Base-by-base conservation (phyloP, 148 eudicot species). In the Heliosperma pusillum region DNA sequence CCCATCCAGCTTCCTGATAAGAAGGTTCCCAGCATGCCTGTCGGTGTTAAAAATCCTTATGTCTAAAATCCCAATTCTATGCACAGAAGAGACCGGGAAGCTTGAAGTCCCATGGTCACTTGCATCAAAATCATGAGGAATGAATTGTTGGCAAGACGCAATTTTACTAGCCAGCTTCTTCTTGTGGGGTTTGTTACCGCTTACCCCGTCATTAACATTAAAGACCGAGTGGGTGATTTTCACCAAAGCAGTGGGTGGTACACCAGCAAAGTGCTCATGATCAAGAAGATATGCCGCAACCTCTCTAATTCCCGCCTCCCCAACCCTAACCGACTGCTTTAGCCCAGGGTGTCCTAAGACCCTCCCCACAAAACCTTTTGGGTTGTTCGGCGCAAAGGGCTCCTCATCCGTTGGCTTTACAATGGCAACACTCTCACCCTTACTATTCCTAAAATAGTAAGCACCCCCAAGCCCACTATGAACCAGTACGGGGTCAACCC, bases 391-490 rank as follows among this genome's bases (percentile, higher is more conserved):
- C 2, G 99, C 99, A 87, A 92, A 96, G 59, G 99, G 99, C 78
- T 96, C 99, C 74, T 96, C 99, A 82, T 96, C 99, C 0, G 99
- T 92, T 22, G 99, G 99, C 87, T 96, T 96, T 52, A 96, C 93
- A 77, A 96, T 96, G 19, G 97, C 99, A 76, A 90, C 97, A 81
- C 86, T 85, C 82, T 92, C 97, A 25, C 99, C 97, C 50, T 80
- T 73, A 9, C 42, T 80, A 66, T 96, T 92, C 77, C 93, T 88
- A 71, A 96, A 96, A 76, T 87, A 90, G 75, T 96, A 96, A 50
- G 97, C 99, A 59, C 99, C 99, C 53, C 99, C 99, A 77, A 96
- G 97, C 66, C 99, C 99, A 71, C 97, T 63, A 21, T 87, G 83
- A 5, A 90, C 94, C 20, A 86, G 93, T 19, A 90, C 15, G 16